A percentile compares a stretch with the other conserved stretches of the same genome.
Conservation (phyloP, 768 basidiomycete genomes). For the Leucocoprinus leucothites region DNA sequence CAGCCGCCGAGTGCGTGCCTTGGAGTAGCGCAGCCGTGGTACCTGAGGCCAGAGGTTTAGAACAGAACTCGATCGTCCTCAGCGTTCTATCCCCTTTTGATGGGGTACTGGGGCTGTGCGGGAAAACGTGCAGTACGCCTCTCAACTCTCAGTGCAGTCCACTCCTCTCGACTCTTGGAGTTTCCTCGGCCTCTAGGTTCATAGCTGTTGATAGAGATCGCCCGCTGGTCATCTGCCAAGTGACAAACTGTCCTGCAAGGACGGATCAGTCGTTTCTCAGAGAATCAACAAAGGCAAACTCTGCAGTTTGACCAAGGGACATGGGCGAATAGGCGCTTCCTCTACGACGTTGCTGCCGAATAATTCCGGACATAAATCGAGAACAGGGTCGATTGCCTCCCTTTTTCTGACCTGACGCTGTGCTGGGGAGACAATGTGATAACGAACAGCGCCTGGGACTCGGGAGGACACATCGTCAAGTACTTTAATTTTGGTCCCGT, state of each 20-base stretch:
- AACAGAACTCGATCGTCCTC: no score
- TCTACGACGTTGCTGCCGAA: neutral
- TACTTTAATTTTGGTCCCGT: neutral
- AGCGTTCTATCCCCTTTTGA: no score
- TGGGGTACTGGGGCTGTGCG: no score
- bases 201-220: neutral
- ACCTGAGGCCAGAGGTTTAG: no score
- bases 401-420: conserved; percentile 1
- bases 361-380: neutral
- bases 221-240: neutral
- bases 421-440: neutral
- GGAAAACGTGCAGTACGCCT: no score
- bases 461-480: neutral
- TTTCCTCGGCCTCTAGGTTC: neutral
- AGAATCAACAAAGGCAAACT: neutral
- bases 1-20: no score
- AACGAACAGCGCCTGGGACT: neutral
- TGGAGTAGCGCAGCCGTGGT: no score
- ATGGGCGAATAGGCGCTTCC: neutral
- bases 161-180: no score
- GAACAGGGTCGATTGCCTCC: neutral
- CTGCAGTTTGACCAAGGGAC: neutral
- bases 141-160: no score
- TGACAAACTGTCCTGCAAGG: neutral
- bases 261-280: conserved; percentile 6